Evolutionary conservation across 768 basidiomycete genomes (phyloP), one percentile per base, ranked within the genome.

Genomic region (Leccinum arenicola): DNA sequence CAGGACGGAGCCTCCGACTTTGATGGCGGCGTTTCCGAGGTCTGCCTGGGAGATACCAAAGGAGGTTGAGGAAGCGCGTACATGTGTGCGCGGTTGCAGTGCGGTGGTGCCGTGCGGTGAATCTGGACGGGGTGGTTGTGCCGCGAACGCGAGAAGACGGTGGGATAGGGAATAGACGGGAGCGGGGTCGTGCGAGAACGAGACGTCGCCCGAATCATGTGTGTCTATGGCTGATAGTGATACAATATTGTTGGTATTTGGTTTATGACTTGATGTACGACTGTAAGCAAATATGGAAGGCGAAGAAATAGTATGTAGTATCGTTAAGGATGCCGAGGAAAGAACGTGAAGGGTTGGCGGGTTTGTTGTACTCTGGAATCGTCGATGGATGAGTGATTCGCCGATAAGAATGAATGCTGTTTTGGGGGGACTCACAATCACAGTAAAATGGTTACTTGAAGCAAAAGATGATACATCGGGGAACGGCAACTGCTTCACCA

Each of bases 121-220:
- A 63, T 70, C 69, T 4, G 65, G 33, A 40, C 66, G 67, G 15
- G 76, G 68, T 31, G 74, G 66, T 10, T 70, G 74, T n/a, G 75
- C 73, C 9, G 82, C 79, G 63, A 81, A 89, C 4, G 85, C 87
- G 14, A 91, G 76, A 25, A 91, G 80, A 10, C 88, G 84, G 36
- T 78, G 72, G 12, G 85, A 85, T 19, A 88, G 75, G 3, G 85
- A 77, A 67, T 83, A 89, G 10, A 87, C 72, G 1, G 89, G 83
- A n/a, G 64, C 72, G 1, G 77, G 77, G 33, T 63, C 56, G 66
- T 62, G 58, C 29, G 59, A 15, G 6, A 55, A 51, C 12, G 62
- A 59, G 64, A 31, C 15, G 49, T 64, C 62, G 60, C 61, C 61
- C 55, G 15, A 58, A 56, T 65, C 59, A 56, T 66, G 61, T 43